These are phyloP conservation scores for Lolium rigidum DNA, from an alignment of 176 grass and related monocot genomes.

Conservation along the genomic window DNA sequence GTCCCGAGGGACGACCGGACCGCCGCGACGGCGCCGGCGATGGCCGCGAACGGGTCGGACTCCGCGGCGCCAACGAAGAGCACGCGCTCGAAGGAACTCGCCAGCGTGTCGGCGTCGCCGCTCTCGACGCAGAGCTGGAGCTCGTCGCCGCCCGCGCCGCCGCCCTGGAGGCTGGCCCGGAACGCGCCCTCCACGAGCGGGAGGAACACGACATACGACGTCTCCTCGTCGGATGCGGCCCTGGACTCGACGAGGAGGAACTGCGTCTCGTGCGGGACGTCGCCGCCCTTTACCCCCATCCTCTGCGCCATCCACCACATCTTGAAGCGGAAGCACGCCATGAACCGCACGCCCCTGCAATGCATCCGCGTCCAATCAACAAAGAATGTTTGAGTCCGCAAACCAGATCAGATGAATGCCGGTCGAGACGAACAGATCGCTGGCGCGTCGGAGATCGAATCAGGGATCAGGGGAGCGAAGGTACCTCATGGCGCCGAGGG, in stretches of 20 bases:
- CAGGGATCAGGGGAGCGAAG: background rate
- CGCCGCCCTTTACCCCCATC: slow-evolving; percentile 77
- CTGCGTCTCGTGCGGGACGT: slow-evolving; percentile 93
- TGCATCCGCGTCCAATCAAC: background rate
- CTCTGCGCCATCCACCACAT: slow-evolving; percentile 99
- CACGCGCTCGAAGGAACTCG: slow-evolving; percentile 47
- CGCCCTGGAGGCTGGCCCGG: slow-evolving; percentile 84
- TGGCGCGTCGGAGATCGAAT: background rate
- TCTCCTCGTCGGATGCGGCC: no score
- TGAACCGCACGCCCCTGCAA: slow-evolving; percentile 70
- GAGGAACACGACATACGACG: slow-evolving; percentile 78
- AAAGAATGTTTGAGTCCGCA: background rate
- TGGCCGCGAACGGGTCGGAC: slow-evolving; percentile 79
- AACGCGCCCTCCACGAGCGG: slow-evolving; percentile 85
- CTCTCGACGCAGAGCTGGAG: slow-evolving; percentile 92
- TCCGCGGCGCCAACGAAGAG: slow-evolving; percentile 77
- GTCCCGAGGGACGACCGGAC: slow-evolving; percentile 63
- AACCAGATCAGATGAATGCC: slow-evolving; percentile 6
- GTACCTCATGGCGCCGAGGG: slow-evolving; percentile 76
- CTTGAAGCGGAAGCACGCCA: slow-evolving; percentile 94
- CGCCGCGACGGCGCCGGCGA: slow-evolving; percentile 67
- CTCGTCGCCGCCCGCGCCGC: slow-evolving; percentile 43
- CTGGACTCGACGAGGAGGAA: slow-evolving; percentile 90
- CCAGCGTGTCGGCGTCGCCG: slow-evolving; percentile 64
- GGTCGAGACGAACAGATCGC: background rate